Percentiles rank a stretch among this genome's conserved stretches.
These are phyloP conservation scores for Daldinia eschscholtzii DNA, from an alignment of 2,329 filamentous ascomycete genomes.

Conservation along the genomic window DNA sequence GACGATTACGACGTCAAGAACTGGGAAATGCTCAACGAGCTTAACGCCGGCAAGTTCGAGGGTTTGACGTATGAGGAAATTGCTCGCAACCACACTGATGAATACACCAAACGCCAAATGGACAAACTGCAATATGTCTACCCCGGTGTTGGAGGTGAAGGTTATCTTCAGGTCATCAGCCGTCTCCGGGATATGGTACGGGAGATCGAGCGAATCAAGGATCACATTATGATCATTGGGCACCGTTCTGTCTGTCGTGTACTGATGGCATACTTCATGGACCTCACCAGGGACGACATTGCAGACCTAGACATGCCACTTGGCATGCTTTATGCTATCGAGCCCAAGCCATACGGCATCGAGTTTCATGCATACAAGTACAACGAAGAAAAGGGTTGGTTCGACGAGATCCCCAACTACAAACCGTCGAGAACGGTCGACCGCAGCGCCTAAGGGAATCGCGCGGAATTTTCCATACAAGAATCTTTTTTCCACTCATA, in stretches of 20 bases:
- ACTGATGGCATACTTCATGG: conserved; percentile 95
- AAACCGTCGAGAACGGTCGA: conserved; percentile 73
- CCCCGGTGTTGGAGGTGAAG: conserved; percentile 93
- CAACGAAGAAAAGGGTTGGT: conserved; percentile 81
- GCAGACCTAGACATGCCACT: conserved; percentile 94
- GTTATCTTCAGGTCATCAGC: conserved; percentile 97
- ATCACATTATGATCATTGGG: conserved; percentile 91
- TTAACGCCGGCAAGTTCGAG: conserved; percentile 93
- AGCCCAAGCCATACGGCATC: conserved; percentile 97
- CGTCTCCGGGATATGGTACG: conserved; percentile 94
- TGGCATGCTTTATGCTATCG: conserved; percentile 92
- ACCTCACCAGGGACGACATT: conserved; percentile 89
- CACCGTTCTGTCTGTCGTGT: conserved; percentile 94
- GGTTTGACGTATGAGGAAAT: conserved; percentile 96
- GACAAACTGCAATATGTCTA: conserved; percentile 98
- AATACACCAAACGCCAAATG: conserved; percentile 81
- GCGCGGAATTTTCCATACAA: neutral
- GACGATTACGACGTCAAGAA: conserved; percentile 97
- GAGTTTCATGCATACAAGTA: conserved; percentile 97
- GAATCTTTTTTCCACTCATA: conserved; percentile 18
- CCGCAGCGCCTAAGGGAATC: conserved; percentile 50
- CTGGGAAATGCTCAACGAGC: conserved; percentile 97
- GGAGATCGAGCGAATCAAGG: conserved; percentile 96
- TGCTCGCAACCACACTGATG: conserved; percentile 78
- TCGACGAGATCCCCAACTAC: conserved; percentile 88